Conservation (phyloP, 441 rosid genomes). For the Populus trichocarpa region DNA sequence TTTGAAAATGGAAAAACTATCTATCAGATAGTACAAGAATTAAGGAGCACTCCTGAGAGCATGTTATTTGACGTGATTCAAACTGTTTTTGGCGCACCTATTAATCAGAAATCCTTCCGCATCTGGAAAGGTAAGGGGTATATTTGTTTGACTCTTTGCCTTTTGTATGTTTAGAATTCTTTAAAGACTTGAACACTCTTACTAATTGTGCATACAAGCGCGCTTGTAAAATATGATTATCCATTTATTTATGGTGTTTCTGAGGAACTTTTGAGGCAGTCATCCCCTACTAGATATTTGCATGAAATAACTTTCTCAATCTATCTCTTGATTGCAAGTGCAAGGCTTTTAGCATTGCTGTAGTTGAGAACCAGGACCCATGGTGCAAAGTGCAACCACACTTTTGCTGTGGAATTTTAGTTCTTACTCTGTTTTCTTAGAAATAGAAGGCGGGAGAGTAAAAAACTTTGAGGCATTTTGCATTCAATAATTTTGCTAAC, state of each 20-base stretch:
- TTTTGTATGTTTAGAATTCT: background rate
- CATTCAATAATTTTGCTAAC: background rate
- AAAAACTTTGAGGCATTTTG: background rate
- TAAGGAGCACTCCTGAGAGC: constrained; percentile 64
- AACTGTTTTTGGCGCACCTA: constrained; percentile 59
- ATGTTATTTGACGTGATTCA: constrained; percentile 63
- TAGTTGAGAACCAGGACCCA: background rate
- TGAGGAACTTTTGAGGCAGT: background rate
- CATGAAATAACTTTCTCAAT: background rate
- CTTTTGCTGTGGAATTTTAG: background rate
- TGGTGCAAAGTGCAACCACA: background rate
- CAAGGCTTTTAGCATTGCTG: background rate
- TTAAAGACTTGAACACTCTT: background rate
- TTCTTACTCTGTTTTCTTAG: background rate
- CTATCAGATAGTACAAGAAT: constrained; percentile 73
- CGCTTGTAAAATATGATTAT: background rate
- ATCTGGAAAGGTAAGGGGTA: constrained; percentile 60
- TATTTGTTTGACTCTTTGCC: background rate
- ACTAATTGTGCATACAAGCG: background rate
- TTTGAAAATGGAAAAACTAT: constrained; percentile 24
- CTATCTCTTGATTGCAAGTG: background rate
- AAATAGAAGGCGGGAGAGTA: background rate
- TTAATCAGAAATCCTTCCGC: constrained; percentile 65
- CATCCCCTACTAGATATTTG: background rate
- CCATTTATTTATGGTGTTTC: background rate